These are phyloP conservation scores for Rickenella mellea DNA, from an alignment of 768 basidiomycete species.

Conservation along the genomic window DNA sequence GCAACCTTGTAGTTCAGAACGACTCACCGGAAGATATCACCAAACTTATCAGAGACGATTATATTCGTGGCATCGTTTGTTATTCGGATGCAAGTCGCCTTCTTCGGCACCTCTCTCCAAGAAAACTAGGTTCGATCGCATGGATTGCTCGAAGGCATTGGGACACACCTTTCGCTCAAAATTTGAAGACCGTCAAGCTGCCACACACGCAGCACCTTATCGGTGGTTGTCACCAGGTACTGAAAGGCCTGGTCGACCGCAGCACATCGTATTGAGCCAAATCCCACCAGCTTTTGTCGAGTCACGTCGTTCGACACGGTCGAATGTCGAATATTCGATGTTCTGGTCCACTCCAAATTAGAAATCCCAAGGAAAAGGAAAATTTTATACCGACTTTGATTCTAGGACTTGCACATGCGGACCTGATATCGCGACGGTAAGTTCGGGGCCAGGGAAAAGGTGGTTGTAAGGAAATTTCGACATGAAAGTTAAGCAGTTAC, in stretches of 20 bases:
- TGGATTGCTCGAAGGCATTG: background rate
- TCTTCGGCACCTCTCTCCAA: constrained; percentile 72
- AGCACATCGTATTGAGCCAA: constrained; percentile 52
- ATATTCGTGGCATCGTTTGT: constrained; percentile 54
- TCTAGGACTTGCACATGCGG: constrained; percentile 55
- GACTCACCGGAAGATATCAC: constrained; percentile 77
- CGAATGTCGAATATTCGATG: constrained; percentile 40
- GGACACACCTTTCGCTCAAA: constrained; percentile 50
- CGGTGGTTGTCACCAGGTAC: constrained; percentile 62
- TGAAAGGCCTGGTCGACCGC: constrained; percentile 34
- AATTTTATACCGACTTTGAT: constrained; percentile 31
- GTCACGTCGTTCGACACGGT: constrained; percentile 24
- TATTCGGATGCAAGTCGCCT: constrained; percentile 62
- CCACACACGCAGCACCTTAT: constrained; percentile 78
- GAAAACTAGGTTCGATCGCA: constrained; percentile 1
- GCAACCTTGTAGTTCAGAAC: background rate
- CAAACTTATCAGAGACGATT: constrained; percentile 88
- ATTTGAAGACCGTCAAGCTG: constrained; percentile 44
- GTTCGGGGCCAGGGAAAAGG: constrained; percentile 28
- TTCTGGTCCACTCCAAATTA: constrained; percentile 25
- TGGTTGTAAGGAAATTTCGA: constrained; percentile 38
- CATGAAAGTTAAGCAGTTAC: constrained; percentile 20
- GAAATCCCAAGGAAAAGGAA: background rate
- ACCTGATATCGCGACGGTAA: constrained; percentile 41
- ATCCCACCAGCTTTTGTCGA: constrained; percentile 27